Base-by-base conservation (phyloP, 768 basidiomycete genomes). In the Amylocystis lapponica region DNA sequence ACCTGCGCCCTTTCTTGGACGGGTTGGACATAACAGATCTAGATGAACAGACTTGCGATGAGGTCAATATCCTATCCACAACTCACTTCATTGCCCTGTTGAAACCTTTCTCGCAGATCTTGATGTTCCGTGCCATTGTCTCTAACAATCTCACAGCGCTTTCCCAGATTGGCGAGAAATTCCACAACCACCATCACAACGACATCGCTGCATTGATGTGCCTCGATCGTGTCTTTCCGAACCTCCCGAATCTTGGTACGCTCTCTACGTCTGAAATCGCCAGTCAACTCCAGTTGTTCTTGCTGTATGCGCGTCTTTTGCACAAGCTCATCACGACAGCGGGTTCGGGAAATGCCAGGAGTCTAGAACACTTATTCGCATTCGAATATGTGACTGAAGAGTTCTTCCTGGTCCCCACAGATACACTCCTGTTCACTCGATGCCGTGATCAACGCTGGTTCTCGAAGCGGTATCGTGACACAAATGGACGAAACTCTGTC, bases 161-260 rank as follows among this genome's bases (percentile, higher is more conserved):
- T 5, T 41, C 50, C 4, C 34, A 48, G 8, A 54, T 78, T 3
- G 38, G 66, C 57, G n/a, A 32, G 4, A 34, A 27, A 11, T 72
- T 77, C n/a, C 39, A 44, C 17, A 33, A 39, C 8, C 42, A 42
- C 21, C 32, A 44, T 3, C 46, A 56, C 1, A 65, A 66, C 23
- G 7, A 29, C 1, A 47, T 63, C 7, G 65, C 70, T 0, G 68
- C 70, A 10, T 48, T 74, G 1, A 55, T 76, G 3, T 72, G 71
- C 39, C 48, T 75, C 7, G 69, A 76, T 45, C 66, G 69, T 39
- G 50, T 59, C 34, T 75, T 72, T 46, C 45, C 53, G 9, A 38
- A 40, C 5, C 51, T 59, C 4, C 60, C 64, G 9, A 32, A 35
- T 3, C 53, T 69, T 14, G 46, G 51, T 9, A 50, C 54, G 4